Evolutionary conservation across 2,329 filamentous ascomycete genomes (phyloP), one percentile per base, ranked within the genome.

Genomic region (Paracoccidioides lutzii): DNA sequence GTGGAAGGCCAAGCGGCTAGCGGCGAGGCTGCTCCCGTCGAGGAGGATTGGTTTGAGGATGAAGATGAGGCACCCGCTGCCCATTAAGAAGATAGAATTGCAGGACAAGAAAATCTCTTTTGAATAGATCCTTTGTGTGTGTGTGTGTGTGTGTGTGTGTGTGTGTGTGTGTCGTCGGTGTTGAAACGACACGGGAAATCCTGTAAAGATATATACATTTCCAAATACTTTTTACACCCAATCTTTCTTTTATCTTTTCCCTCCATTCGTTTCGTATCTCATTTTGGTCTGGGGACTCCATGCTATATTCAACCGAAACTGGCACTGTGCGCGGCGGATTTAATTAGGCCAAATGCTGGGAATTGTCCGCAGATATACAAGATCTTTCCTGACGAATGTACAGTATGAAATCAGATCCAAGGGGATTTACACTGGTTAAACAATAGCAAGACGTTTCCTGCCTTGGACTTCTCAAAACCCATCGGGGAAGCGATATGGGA

Each of bases 21-120:
- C 59, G 80, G 79, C 61, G 79, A 82, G 71, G 77, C 78, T 62
- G 77, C 81, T 56, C 79, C 84, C 50, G 76, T 75, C 38, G 79
- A 82, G 69, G 78, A 84, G 71, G 81, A 83, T 69, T 96, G 90
- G 88, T 87, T 95, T 65, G 89, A 90, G 73, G 84, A 89, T 71
- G 90, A 78, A 73, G 73, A 73, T 58, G 73, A 76, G 63, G 63
- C 72, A 51, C 68, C 73, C 57, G 71, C 69, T 59, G 72, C 71
- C 59, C 73, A 75, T 65, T 75, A 73, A 55, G 41, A n/a, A 5
- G 9, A 22, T 54, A 32, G 33, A 30, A 41, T 40, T 37, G 43
- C 35, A 42, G 28, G 15, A 48, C 2, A 14, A 40, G 30, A 5
- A 14, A 38, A 32, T 14, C 52, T 9, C 8, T 12, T 55, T 58